Evolutionary conservation across 495 filamentous ascomycete species (phyloP).

Genomic region (Hyaloscypha hepaticicola): DNA sequence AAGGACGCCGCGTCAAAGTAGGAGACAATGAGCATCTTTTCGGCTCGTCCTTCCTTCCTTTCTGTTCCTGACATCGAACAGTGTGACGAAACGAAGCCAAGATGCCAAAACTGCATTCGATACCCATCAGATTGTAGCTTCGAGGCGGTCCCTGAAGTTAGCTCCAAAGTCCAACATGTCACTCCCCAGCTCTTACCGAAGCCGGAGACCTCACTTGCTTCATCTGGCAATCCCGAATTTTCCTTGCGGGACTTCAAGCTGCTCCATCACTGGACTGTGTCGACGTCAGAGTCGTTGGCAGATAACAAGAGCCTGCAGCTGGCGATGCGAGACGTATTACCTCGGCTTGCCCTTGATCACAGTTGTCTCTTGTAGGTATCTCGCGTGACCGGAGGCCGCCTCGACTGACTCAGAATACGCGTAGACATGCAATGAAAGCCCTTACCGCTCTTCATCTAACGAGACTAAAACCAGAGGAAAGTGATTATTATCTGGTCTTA

Average conservation of each 20-base stretch:
- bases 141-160: background rate
- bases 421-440: background rate
- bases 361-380: background rate
- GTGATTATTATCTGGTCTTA: background rate
- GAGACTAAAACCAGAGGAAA: background rate
- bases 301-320: background rate
- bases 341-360: background rate
- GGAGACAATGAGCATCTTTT: background rate
- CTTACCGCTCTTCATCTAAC: background rate
- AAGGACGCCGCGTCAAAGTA: background rate
- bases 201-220: background rate
- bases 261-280: background rate
- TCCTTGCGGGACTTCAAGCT: background rate
- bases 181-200: background rate
- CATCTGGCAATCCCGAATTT: background rate
- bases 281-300: background rate
- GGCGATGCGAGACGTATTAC: background rate
- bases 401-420: background rate
- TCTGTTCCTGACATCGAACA: background rate
- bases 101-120: background rate
- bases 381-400: background rate
- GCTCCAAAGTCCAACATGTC: background rate
- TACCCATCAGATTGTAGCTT: background rate
- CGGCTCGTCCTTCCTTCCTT: background rate
- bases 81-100: constrained; percentile 4